Evolutionary conservation across 352 stramenopile genomes (phyloP), one percentile per base, ranked within the genome.

Genomic region (Pythium coloratum): DNA sequence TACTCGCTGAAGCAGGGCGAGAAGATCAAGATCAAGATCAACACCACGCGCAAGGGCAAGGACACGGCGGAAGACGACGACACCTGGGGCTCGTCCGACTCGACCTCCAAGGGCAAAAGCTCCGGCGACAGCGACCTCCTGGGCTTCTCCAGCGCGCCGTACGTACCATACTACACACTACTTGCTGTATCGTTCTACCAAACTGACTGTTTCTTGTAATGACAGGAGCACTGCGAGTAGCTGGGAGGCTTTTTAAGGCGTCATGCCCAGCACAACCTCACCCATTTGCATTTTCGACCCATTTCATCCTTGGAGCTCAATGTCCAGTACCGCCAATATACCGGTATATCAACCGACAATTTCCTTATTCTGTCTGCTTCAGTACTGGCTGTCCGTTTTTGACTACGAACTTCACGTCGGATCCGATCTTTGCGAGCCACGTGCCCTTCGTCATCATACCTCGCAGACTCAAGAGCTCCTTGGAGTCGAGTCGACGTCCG

Each of bases 1-100:
- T 98, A 97, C 71, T 94, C 80, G 26, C 81, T 98, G 28, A 97
- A 98, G 67, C 76, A 97, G 53, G 92, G 92, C 55, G 81, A 98
- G 70, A 98, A 92, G 62, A 98, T 98, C 64, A 82, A 78, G 4
- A 95, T 98, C 71, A 90, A 89, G 59, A 83, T 91, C 64, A 91
- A 90, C 66, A 76, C 75, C 14, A 85, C 67, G 9, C 67, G 76
- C 33, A 87, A 90, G 62, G 76, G 63, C 62, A 84, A 81, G 46
- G 76, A 86, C 56, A 72, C 74, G 30, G 66, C 75, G 56, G 71
- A 67, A 1, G 74, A 82, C 28, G 67, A 80, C 46, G 73, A 77
- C 33, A 64, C 71, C 40, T 66, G 61, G 32, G 71, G 76, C 42
- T 32, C 56, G 7, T 73, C 76, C 13, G 66, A 14, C 55, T 60